phyloP scores from a whole-genome alignment of 2,329 filamentous ascomycete genomes.

The Drechslerella stenobrocha region DNA sequence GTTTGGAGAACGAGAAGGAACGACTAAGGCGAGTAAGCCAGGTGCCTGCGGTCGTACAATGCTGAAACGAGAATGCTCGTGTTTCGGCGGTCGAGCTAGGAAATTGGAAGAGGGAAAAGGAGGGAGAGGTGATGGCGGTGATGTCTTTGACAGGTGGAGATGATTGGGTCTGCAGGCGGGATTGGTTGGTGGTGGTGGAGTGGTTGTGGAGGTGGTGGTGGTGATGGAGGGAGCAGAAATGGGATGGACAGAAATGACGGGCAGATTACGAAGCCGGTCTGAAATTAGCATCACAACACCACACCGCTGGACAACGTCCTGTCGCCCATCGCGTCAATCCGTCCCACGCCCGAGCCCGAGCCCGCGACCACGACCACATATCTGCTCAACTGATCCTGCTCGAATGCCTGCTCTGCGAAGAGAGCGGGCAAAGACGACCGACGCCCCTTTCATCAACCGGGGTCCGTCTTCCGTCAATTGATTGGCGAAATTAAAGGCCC shows the following conservation, averaged over 20 bases:
- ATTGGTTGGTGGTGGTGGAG: conserved; percentile 6
- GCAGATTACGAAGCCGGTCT: neutral
- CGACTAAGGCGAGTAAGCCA: conserved; percentile 1
- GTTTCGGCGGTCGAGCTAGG: conserved; percentile 20
- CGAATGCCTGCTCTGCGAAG: no score
- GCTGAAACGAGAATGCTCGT: conserved; percentile 20
- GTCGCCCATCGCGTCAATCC: no score
- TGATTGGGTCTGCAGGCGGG: conserved; percentile 21
- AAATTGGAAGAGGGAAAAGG: conserved; percentile 13
- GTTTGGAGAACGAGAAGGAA: conserved; percentile 26
- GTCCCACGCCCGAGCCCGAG: no score
- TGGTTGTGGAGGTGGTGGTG: neutral
- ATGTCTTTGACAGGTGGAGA: conserved; percentile 6
- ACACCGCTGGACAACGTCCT: neutral
- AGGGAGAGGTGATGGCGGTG: neutral
- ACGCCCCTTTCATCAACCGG: conserved; percentile 19
- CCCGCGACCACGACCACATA: no score
- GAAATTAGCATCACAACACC: neutral
- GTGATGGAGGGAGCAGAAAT: neutral
- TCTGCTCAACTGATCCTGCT: no score
- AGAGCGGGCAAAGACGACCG: neutral
- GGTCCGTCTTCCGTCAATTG: conserved; percentile 30
- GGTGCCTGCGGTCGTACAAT: conserved; percentile 14
- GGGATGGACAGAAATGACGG: neutral
- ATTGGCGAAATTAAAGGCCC: conserved; percentile 48